phyloP scores from a whole-genome alignment of 805 yeast species.

The Middelhovenomyces tepae region DNA sequence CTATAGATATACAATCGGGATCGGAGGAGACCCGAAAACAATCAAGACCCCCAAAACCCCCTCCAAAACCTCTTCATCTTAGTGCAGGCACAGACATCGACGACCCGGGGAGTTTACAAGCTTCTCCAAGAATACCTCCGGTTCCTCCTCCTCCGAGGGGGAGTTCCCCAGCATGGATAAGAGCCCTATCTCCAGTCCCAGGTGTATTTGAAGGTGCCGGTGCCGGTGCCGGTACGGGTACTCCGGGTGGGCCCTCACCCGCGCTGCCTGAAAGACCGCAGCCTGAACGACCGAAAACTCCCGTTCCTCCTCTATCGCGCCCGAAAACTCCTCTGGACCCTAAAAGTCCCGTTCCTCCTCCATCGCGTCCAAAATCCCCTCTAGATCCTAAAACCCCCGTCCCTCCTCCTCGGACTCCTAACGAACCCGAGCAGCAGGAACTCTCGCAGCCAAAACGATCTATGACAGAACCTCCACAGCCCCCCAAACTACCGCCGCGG shows the following conservation, averaged over 20 bases:
- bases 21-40: not conserved
- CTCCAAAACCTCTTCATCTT: not conserved
- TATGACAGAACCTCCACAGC: not conserved
- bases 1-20: not conserved
- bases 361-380: constrained; percentile 10
- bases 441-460: not conserved
- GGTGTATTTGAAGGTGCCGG: too few species aligned
- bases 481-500: constrained; percentile 7
- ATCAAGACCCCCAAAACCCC: not conserved
- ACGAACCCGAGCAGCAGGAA: too few species aligned
- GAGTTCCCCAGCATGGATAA: constrained; percentile 5
- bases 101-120: not conserved
- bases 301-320: constrained; percentile 7
- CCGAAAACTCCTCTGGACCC: not conserved
- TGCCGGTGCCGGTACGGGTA: too few species aligned
- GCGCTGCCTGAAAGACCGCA: constrained; percentile 4
- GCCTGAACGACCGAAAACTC: constrained; percentile 2
- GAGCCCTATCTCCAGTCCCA: constrained; percentile 4
- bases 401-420: constrained; percentile 1
- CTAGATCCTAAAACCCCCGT: not conserved
- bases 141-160: constrained; percentile 6
- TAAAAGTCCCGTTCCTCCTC: constrained; percentile 3
- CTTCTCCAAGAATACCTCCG: constrained; percentile 3
- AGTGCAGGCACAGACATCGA: not conserved
- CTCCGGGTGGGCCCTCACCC: too few species aligned